Conservation (phyloP, 1,139 yeast species). For the Yamadazyma diddensiae region DNA sequence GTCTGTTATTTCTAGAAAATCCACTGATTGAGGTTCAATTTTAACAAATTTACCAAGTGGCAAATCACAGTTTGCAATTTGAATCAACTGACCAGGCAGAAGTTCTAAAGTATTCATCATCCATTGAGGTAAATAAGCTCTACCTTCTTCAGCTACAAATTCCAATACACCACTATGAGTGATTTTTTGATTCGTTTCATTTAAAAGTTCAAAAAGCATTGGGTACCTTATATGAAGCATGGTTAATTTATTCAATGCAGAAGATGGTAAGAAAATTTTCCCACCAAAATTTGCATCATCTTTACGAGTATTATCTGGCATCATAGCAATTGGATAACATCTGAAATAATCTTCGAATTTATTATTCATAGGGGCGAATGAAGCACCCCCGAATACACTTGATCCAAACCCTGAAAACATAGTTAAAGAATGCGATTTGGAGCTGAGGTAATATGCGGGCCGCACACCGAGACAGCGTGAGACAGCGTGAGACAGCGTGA, state of each 20-base stretch:
- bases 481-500: too few species aligned
- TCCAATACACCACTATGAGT: slow-evolving; percentile 96
- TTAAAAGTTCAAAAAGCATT: slow-evolving; percentile 81
- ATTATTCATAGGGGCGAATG: slow-evolving; percentile 28
- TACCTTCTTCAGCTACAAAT: slow-evolving; percentile 95
- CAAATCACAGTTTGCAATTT: slow-evolving; percentile 72
- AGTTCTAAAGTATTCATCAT: slow-evolving; percentile 79
- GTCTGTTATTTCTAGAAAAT: slow-evolving; percentile 88
- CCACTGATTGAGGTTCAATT: slow-evolving; percentile 92
- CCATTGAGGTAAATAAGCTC: slow-evolving; percentile 95
- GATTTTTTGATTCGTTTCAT: slow-evolving; percentile 53
- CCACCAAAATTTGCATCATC: slow-evolving; percentile 95
- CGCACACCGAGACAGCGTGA: too few species aligned
- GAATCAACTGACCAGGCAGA: slow-evolving; percentile 76
- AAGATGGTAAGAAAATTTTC: slow-evolving; percentile 90
- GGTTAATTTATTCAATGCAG: slow-evolving; percentile 84
- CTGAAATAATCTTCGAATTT: slow-evolving; percentile 79
- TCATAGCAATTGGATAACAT: slow-evolving; percentile 88
- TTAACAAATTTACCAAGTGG: slow-evolving; percentile 87
- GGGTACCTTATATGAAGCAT: slow-evolving; percentile 89
- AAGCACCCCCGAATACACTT: slow-evolving; percentile 34
- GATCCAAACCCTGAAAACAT: slow-evolving; percentile 50
- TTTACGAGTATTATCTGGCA: slow-evolving; percentile 76
- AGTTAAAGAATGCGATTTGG: too few species aligned
- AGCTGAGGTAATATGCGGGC: too few species aligned